A percentile compares a stretch with the other conserved stretches of the same genome.
Evolutionary conservation across 495 filamentous ascomycete genomes (phyloP).

Genomic region (Penicillium atrosanguineum): DNA sequence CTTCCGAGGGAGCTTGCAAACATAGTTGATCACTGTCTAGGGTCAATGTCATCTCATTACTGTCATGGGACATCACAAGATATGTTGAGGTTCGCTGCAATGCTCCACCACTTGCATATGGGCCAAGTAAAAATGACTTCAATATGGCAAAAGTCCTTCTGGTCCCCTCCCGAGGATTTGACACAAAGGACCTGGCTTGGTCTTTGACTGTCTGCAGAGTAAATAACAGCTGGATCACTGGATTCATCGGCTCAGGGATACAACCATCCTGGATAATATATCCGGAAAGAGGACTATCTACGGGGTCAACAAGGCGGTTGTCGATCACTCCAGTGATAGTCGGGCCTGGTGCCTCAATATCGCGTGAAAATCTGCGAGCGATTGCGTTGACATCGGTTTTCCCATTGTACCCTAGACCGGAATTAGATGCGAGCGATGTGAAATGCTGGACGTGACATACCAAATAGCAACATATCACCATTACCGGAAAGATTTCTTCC

Average conservation of each 20-base stretch:
- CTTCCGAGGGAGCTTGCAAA: constrained; percentile 1
- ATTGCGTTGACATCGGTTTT: background rate
- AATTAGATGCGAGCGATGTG: background rate
- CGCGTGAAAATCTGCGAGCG: background rate
- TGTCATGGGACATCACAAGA: constrained; percentile 71
- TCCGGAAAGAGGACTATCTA: constrained; percentile 53
- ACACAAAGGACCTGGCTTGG: background rate
- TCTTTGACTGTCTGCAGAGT: background rate
- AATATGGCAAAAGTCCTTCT: background rate
- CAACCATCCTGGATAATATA: constrained; percentile 66
- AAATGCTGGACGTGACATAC: constrained; percentile 28
- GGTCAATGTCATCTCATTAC: constrained; percentile 59
- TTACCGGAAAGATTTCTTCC: constrained; percentile 67
- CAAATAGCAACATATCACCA: constrained; percentile 64
- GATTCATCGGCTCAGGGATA: constrained; percentile 55
- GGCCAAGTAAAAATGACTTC: constrained; percentile 48
- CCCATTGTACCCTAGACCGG: background rate
- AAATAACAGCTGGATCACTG: constrained; percentile 52
- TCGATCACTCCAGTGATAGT: constrained; percentile 63
- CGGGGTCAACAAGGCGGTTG: constrained; percentile 35
- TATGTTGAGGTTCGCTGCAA: constrained; percentile 62
- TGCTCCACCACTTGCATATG: constrained; percentile 53
- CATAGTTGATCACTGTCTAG: constrained; percentile 47
- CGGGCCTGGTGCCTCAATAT: constrained; percentile 43
- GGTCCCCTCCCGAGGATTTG: background rate